Base-by-base conservation (phyloP, 108 stramenopile species). In the Conticribra guillardii region DNA sequence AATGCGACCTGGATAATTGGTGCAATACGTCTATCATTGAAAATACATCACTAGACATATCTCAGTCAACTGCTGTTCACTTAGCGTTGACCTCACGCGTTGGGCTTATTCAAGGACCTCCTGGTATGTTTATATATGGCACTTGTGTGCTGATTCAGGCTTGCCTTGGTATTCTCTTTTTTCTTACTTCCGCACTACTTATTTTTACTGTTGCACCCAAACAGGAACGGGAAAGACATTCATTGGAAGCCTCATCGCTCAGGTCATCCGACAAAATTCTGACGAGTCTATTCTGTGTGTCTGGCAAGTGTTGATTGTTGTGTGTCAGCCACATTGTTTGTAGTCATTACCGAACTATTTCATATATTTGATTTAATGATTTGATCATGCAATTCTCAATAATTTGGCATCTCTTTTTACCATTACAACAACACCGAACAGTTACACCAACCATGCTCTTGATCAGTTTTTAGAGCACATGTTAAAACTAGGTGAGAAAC, bases 381-480 rank as follows among this genome's bases (percentile, higher is more conserved):
- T n/a, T n/a, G n/a, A n/a, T n/a, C n/a, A n/a, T n/a, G n/a, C n/a
- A n/a, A n/a, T n/a, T n/a, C n/a, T n/a, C n/a, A n/a, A n/a, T n/a
- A n/a, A n/a, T n/a, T n/a, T n/a, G n/a, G n/a, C n/a, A n/a, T n/a
- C n/a, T n/a, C n/a, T n/a, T n/a, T n/a, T n/a, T n/a, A n/a, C n/a
- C n/a, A n/a, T n/a, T n/a, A n/a, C n/a, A n/a, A n/a, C n/a, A n/a
- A n/a, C n/a, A n/a, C n/a, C n/a, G n/a, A n/a, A n/a, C n/a, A n/a
- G 90, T 67, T 79, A 81, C 61, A 93, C 89, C 8, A 93, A 93
- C 55, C 92, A 93, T 71, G 92, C 92, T 23, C 76, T 93, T 54
- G 92, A 93, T 76, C 85, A 87, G 70, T 88, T 93, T 63, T 75
- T 91, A 16, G 83, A 84, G 53, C 75, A 86, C 60, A 57, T 93